A percentile compares a stretch with the other conserved stretches of the same genome.
phyloP scores from a whole-genome alignment of 805 yeast species.

The Zygosaccharomyces rouxii region DNA sequence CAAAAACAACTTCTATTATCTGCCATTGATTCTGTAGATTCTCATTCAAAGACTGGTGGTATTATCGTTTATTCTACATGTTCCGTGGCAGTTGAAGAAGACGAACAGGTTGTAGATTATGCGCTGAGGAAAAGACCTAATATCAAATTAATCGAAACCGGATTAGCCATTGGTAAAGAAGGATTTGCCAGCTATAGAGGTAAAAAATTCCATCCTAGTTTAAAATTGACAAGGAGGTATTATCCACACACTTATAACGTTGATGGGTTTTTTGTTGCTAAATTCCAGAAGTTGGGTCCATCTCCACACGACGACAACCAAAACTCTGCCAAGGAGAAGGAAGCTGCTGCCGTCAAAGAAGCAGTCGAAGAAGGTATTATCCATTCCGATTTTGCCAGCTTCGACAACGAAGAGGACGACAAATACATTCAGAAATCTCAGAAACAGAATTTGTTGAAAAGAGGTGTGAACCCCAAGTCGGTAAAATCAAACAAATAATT shows the following conservation, averaged over 20 bases:
- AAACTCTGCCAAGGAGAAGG: constrained; percentile 87
- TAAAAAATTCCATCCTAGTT: constrained; percentile 73
- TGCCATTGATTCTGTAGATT: constrained; percentile 97
- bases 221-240: constrained; percentile 85
- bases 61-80: constrained; percentile 95
- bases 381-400: constrained; percentile 78
- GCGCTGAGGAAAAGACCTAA: constrained; percentile 95
- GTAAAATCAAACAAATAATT: constrained; percentile 9
- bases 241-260: constrained; percentile 98
- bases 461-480: constrained; percentile 66
- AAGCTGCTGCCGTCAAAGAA: constrained; percentile 73
- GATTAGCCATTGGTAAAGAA: constrained; percentile 88
- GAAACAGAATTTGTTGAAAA: constrained; percentile 59
- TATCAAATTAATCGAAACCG: constrained; percentile 89
- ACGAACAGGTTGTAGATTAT: constrained; percentile 97
- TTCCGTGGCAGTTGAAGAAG: constrained; percentile 97
- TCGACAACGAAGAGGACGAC: constrained; percentile 72
- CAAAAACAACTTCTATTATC: constrained; percentile 90
- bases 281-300: constrained; percentile 84
- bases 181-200: constrained; percentile 95
- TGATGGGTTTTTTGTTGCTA: constrained; percentile 97
- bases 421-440: constrained; percentile 65
- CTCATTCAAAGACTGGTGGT: constrained; percentile 88
- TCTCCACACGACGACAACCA: constrained; percentile 79
- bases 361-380: constrained; percentile 78